These are phyloP conservation scores for Penicillium bovifimosum DNA, from an alignment of 495 filamentous ascomycete genomes.

Conservation along the genomic window DNA sequence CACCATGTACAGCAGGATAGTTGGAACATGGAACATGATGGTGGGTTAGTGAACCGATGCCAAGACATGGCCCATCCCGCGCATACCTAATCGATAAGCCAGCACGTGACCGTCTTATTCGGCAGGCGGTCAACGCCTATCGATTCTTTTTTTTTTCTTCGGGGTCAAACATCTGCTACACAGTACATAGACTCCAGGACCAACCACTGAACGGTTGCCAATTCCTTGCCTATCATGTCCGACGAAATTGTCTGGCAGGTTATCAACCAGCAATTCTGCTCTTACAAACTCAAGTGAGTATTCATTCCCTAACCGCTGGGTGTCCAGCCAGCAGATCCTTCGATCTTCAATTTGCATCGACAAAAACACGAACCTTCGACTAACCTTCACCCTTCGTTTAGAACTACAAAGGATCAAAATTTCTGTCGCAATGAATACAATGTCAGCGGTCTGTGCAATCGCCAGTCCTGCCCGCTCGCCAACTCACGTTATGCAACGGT, in stretches of 20 bases:
- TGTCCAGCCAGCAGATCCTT: slow-evolving; percentile 1
- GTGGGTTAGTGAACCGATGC: background rate
- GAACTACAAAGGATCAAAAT: slow-evolving; percentile 84
- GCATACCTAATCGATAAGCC: slow-evolving; percentile 3
- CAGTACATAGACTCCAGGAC: background rate
- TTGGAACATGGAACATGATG: no score
- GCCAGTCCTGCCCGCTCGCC: slow-evolving; percentile 90
- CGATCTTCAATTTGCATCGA: background rate
- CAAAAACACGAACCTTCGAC: slow-evolving; percentile 4
- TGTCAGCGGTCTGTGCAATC: slow-evolving; percentile 90
- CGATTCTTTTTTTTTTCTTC: slow-evolving; percentile 6
- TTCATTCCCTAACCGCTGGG: background rate
- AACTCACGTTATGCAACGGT: slow-evolving; percentile 95
- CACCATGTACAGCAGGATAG: no score
- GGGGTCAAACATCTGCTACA: slow-evolving; percentile 1
- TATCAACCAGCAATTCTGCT: slow-evolving; percentile 93
- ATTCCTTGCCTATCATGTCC: slow-evolving; percentile 41
- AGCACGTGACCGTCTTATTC: background rate
- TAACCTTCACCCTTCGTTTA: slow-evolving; percentile 26
- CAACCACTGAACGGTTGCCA: background rate
- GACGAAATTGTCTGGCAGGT: slow-evolving; percentile 98
- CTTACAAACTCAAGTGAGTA: slow-evolving; percentile 88
- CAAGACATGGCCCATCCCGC: background rate
- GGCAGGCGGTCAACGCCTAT: background rate
- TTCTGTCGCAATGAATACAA: slow-evolving; percentile 98